Evolutionary conservation across 371 early-diverging fungal species (phyloP).

Genomic region (Mortierella sp.): DNA sequence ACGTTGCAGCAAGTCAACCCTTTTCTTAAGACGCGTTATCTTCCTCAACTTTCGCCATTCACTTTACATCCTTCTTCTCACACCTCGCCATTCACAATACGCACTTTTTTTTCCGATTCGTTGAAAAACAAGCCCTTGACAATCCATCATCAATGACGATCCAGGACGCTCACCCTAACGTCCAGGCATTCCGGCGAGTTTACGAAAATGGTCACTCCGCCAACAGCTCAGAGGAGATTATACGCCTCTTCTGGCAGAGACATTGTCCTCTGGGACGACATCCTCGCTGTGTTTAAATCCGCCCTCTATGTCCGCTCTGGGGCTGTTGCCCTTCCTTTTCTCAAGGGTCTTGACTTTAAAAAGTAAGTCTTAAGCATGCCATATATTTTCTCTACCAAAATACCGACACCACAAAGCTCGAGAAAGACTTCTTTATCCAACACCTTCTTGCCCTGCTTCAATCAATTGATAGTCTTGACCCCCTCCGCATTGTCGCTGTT

Average conservation of each 20-base stretch:
- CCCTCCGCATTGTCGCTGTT: not conserved
- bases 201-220: not conserved
- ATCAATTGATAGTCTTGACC: not conserved
- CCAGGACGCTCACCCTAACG: no score
- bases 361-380: not conserved
- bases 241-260: not conserved
- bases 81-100: no score
- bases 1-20: no score
- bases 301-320: not conserved
- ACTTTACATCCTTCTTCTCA: no score
- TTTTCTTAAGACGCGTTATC: no score
- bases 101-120: no score
- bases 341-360: not conserved
- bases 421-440: no score
- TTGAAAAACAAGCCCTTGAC: no score
- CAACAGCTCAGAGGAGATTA: not conserved
- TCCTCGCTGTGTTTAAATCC: not conserved
- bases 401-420: no score
- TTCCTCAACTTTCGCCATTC: no score
- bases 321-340: not conserved
- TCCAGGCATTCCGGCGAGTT: not conserved
- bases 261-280: not conserved
- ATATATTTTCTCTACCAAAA: no score
- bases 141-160: no score
- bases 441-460: not conserved